phyloP scores from a whole-genome alignment of 768 basidiomycete species.

The Auriscalpium vulgare region DNA sequence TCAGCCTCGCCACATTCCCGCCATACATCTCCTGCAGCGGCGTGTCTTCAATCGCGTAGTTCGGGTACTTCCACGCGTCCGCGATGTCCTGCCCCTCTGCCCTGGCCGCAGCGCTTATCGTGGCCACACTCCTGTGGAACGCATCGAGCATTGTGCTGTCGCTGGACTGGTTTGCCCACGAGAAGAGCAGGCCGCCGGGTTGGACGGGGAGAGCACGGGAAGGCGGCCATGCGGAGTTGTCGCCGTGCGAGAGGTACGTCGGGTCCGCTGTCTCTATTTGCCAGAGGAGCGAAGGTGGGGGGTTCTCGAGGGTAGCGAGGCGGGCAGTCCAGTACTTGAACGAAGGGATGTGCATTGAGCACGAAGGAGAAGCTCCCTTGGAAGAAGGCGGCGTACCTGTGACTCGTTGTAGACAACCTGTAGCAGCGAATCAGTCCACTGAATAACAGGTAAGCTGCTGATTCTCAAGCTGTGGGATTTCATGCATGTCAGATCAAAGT shows the following conservation, averaged over 20 bases:
- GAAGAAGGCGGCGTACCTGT: no score
- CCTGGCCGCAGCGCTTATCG: background rate
- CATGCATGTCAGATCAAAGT: no score
- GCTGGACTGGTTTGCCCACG: background rate
- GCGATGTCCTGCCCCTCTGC: conserved; percentile 8
- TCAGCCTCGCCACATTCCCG: conserved; percentile 2
- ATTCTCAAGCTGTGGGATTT: no score
- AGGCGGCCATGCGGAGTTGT: conserved; percentile 4
- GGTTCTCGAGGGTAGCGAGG: background rate
- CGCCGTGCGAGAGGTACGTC: conserved; percentile 1
- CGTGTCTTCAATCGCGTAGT: conserved; percentile 4
- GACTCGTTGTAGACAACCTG: no score
- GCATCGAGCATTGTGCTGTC: no score
- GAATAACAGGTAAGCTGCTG: no score
- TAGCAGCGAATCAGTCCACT: background rate
- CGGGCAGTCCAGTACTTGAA: no score
- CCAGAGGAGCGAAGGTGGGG: background rate
- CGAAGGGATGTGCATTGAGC: background rate
- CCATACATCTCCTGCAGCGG: conserved; percentile 10
- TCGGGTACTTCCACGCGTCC: conserved; percentile 1
- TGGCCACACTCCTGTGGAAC: background rate
- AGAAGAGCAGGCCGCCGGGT: background rate
- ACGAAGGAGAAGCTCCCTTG: no score
- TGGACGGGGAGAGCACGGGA: conserved; percentile 3
- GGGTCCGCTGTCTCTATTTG: background rate